Evolutionary conservation across 768 basidiomycete genomes (phyloP).

Genomic region (Termitomyces sp.): DNA sequence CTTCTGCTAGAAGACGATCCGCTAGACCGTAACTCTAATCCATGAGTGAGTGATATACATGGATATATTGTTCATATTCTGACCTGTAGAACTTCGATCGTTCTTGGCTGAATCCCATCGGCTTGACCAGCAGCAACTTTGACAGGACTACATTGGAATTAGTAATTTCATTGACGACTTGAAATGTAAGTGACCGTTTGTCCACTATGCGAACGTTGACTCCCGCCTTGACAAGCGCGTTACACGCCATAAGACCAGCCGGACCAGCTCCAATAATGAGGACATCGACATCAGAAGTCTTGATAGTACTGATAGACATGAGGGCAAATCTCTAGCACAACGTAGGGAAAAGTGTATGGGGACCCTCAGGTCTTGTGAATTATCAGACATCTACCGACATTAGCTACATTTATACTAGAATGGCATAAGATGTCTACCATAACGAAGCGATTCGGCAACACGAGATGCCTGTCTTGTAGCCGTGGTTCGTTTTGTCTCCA

Average conservation of each 20-base stretch:
- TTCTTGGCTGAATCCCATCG: slow-evolving; percentile 55
- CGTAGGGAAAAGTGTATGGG: not conserved
- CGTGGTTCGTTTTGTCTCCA: not conserved
- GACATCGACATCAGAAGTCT: slow-evolving; percentile 47
- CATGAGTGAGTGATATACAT: not conserved
- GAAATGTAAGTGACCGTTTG: slow-evolving; percentile 35
- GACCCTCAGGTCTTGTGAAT: not conserved
- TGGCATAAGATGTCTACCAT: not conserved
- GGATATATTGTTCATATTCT: not conserved
- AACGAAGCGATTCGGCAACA: slow-evolving; percentile 4
- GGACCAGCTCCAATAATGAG: slow-evolving; percentile 59
- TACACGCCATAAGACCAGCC: slow-evolving; percentile 64
- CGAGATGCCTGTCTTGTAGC: not conserved
- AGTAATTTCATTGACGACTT: not conserved
- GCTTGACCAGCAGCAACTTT: slow-evolving; percentile 52
- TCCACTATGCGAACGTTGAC: slow-evolving; percentile 58
- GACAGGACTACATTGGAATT: slow-evolving; percentile 28
- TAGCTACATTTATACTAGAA: not conserved
- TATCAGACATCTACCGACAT: not conserved
- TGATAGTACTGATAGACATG: slow-evolving; percentile 21
- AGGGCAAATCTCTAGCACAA: not conserved
- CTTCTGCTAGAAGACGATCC: slow-evolving; percentile 56
- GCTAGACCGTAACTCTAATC: slow-evolving; percentile 72
- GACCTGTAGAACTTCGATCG: slow-evolving; percentile 51
- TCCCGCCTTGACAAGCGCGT: slow-evolving; percentile 52